Base-by-base conservation (phyloP, 2,329 filamentous ascomycete genomes). In the Cordyceps farinosa region DNA sequence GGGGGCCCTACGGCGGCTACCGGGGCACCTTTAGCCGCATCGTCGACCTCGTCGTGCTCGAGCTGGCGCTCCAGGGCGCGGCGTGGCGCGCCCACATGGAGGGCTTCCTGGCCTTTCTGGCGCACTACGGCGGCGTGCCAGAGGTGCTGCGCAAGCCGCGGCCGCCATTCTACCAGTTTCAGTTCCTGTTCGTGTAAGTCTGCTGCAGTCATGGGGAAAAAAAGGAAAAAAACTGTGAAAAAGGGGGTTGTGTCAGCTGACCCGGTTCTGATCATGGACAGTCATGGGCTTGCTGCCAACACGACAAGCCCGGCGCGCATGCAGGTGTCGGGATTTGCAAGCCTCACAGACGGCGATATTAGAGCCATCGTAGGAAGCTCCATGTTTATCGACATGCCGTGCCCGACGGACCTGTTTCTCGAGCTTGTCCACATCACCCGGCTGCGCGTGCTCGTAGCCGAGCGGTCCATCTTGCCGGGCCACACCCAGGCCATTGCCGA, bases 381-480 rank as follows among this genome's bases (percentile, higher is more conserved):
- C 30, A 59, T 59, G 45, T 59, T 40, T 36, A 38, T 47, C 15
- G 56, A 59, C 34, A 40, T 59, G 45, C 32, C 45, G 3, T 51
- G 45, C 13, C 45, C 56, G 17, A 51, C 56, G 8, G 44, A 30
- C 10, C 13, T 59, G 1, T 50, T 59, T 22, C 13, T 44, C 27
- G 45, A 42, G 47, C 48, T 51, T 8, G 47, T 40, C 32, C 56
- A 51, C 15, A 51, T 59, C 8, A 50, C 56, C 22, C 42, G 34
- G n/a, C 56, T 51, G 15, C 56, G 56, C 17, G 32, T 51, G 13
- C 56, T 48, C 10, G 32, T 38, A 27, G 22, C 22, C 1, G 40
- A 27, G 11, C 15, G 27, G 2, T 38, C 56, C 27, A 22, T 48
- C 5, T 5, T 30, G 32, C 22, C 42, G 4, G 30, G 22, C n/a